These are phyloP conservation scores for Apophysomyces variabilis DNA, from an alignment of 371 early-diverging fungal genomes.

Conservation along the genomic window DNA sequence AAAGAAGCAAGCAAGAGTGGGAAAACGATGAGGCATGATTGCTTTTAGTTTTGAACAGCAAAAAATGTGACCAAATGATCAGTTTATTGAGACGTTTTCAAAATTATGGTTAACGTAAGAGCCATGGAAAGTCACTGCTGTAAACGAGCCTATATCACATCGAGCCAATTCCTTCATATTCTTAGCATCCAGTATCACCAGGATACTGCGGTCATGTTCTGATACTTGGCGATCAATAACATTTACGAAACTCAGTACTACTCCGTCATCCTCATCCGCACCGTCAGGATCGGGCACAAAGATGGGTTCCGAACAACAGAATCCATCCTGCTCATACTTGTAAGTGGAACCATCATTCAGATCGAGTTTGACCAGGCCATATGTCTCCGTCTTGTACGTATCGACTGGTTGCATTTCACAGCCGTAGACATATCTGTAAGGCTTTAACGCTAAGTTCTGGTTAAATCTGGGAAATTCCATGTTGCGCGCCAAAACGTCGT, in stretches of 20 bases:
- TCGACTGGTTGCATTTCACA: slow-evolving; percentile 36
- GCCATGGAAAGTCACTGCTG: slow-evolving; percentile 61
- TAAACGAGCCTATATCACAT: slow-evolving; percentile 50
- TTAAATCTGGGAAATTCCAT: slow-evolving; percentile 55
- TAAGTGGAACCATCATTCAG: slow-evolving; percentile 22
- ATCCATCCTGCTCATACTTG: slow-evolving; percentile 33
- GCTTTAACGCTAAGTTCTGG: slow-evolving; percentile 13
- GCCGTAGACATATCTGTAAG: slow-evolving; percentile 56
- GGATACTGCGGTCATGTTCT: slow-evolving; percentile 43
- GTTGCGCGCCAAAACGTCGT: slow-evolving; percentile 34
- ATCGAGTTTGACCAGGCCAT: slow-evolving; percentile 51
- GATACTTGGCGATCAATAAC: slow-evolving; percentile 29
- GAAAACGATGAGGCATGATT: no score
- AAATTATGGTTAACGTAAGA: slow-evolving; percentile 47
- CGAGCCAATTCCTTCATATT: slow-evolving; percentile 57
- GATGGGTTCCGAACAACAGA: slow-evolving; percentile 65
- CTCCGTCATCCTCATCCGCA: slow-evolving; percentile 65
- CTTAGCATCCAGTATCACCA: slow-evolving; percentile 60
- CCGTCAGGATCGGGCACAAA: slow-evolving; percentile 59
- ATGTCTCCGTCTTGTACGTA: slow-evolving; percentile 31
- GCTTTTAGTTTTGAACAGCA: no score
- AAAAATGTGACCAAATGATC: background rate
- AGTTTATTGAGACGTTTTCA: slow-evolving; percentile 35
- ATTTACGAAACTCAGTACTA: slow-evolving; percentile 57
- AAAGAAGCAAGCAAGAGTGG: background rate